Conservation (phyloP, 2,329 filamentous ascomycete genomes). For the Pezicula radicicola region DNA sequence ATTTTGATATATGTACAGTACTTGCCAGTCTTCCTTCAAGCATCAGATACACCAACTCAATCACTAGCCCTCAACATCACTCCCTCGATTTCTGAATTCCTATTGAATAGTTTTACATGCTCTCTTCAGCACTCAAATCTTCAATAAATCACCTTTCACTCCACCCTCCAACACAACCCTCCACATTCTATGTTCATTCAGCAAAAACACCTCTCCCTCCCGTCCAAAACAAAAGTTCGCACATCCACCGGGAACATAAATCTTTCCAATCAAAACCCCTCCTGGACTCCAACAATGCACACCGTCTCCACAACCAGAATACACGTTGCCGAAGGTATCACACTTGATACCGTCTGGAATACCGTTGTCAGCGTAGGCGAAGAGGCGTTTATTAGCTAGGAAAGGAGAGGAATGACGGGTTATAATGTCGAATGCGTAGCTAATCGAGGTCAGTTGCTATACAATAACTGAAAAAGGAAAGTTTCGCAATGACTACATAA, state of each 20-base stretch:
- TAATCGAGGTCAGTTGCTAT: background rate
- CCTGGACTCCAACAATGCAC: slow-evolving; percentile 49
- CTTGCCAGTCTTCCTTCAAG: no score
- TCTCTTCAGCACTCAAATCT: slow-evolving; percentile 1
- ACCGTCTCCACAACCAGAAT: slow-evolving; percentile 51
- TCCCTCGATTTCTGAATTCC: no score
- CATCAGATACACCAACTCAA: no score
- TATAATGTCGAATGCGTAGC: slow-evolving; percentile 19
- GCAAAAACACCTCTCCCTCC: slow-evolving; percentile 22
- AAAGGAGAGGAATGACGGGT: slow-evolving; percentile 12
- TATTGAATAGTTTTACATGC: no score
- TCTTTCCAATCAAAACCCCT: slow-evolving; percentile 50
- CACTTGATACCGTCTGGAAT: slow-evolving; percentile 58
- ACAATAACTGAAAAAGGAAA: background rate
- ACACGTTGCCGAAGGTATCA: slow-evolving; percentile 52
- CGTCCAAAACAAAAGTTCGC: slow-evolving; percentile 28
- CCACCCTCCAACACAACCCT: slow-evolving; percentile 14
- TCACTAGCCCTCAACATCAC: no score
- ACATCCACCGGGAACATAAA: slow-evolving; percentile 19
- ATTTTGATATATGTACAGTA: no score
- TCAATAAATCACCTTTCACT: slow-evolving; percentile 15
- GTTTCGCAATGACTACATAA: background rate
- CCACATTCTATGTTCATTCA: slow-evolving; percentile 23
- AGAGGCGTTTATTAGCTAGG: slow-evolving; percentile 33
- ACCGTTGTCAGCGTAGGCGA: slow-evolving; percentile 52